Evolutionary conservation across 2,329 filamentous ascomycete species (phyloP).

Genomic region (Chaetomiaceae sp.): DNA sequence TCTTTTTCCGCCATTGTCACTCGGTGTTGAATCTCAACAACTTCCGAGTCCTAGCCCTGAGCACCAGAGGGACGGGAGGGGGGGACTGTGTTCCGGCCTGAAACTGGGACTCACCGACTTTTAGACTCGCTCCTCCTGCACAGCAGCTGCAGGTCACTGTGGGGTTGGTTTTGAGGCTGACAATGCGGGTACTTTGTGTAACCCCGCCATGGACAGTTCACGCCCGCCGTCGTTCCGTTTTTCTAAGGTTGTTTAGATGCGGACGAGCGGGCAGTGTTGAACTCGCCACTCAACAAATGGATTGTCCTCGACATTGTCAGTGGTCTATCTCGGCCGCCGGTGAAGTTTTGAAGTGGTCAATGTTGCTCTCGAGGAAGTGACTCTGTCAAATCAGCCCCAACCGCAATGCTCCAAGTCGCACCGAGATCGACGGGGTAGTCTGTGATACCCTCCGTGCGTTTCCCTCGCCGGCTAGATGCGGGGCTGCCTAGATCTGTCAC

Average conservation of each 20-base stretch:
- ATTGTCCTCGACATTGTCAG: neutral
- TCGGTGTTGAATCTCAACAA: no score
- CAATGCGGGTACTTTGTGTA: neutral
- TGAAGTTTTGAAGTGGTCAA: neutral
- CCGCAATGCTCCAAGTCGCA: neutral
- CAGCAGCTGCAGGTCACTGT: conserved; percentile 4
- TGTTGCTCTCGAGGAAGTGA: neutral
- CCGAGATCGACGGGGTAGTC: conserved; percentile 10
- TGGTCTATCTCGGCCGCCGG: neutral
- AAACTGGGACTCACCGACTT: conserved; percentile 11
- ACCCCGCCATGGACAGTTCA: neutral
- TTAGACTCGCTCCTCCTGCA: no score
- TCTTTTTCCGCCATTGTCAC: no score
- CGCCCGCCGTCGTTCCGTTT: neutral
- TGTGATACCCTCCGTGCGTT: conserved; percentile 6
- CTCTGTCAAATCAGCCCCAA: neutral
- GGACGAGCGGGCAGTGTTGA: neutral
- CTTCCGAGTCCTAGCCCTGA: no score
- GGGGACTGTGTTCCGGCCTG: neutral
- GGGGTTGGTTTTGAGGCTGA: conserved; percentile 9
- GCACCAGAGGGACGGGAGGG: neutral
- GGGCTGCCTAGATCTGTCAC: conserved; percentile 11
- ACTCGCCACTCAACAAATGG: neutral
- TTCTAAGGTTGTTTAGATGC: neutral
- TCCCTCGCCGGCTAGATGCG: conserved; percentile 14